Evolutionary conservation across 768 basidiomycete genomes (phyloP).

Genomic region (Calvatia gigantea): DNA sequence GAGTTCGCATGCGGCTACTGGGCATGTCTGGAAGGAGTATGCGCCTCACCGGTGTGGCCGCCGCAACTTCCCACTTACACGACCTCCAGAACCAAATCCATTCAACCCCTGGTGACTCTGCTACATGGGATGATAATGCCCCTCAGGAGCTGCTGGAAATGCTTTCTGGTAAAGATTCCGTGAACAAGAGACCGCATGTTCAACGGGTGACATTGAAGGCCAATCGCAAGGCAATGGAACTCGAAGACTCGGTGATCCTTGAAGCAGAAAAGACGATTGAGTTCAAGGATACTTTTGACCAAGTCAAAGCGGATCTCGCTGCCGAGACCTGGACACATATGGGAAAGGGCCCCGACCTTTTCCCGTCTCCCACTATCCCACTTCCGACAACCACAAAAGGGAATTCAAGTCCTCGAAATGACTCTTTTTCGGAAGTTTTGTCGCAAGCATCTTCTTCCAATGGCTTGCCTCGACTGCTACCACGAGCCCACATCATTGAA

Average conservation of each 20-base stretch:
- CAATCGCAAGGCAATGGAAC: slow-evolving; percentile 29
- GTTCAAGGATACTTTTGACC: slow-evolving; percentile 80
- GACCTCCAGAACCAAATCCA: slow-evolving; percentile 48
- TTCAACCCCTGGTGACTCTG: slow-evolving; percentile 22
- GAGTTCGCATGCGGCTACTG: slow-evolving; percentile 74
- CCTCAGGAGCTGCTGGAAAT: slow-evolving; percentile 39
- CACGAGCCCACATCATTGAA: slow-evolving; percentile 56
- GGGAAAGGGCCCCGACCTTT: not conserved
- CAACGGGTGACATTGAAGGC: slow-evolving; percentile 27
- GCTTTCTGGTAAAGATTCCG: slow-evolving; percentile 28
- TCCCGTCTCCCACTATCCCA: not conserved
- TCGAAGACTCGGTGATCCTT: slow-evolving; percentile 40
- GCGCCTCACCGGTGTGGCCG: slow-evolving; percentile 78
- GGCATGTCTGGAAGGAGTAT: slow-evolving; percentile 69
- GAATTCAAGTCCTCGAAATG: not conserved
- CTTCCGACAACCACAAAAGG: not conserved
- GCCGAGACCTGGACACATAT: slow-evolving; percentile 30
- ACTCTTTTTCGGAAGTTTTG: not conserved
- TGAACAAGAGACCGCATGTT: slow-evolving; percentile 19
- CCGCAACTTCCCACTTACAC: slow-evolving; percentile 79
- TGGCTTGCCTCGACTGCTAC: slow-evolving; percentile 33
- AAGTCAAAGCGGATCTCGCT: slow-evolving; percentile 82
- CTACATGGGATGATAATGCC: slow-evolving; percentile 41
- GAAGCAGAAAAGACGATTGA: slow-evolving; percentile 59
- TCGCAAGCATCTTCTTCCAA: slow-evolving; percentile 20